phyloP scores from a whole-genome alignment of 1,284 basidiomycete species.

The Ganoderma meredithae region DNA sequence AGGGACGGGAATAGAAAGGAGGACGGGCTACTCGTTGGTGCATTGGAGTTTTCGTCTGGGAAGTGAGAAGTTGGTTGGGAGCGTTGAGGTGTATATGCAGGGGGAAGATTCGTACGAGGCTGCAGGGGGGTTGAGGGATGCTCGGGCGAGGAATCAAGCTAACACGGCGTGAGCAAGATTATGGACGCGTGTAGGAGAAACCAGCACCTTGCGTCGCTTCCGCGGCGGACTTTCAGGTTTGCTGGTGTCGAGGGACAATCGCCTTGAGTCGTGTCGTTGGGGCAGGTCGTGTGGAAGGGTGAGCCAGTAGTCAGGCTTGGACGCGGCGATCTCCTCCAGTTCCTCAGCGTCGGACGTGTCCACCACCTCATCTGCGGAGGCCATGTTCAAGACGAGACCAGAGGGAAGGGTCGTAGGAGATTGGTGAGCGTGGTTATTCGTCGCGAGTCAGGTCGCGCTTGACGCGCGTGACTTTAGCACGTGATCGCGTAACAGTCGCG shows the following conservation, averaged over 20 bases:
- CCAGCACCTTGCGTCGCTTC: conserved; percentile 29
- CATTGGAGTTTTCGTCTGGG: neutral
- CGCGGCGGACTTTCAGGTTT: conserved; percentile 11
- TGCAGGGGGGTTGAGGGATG: neutral
- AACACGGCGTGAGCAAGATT: neutral
- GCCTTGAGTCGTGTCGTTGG: conserved; percentile 6
- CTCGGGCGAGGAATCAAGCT: conserved; percentile 5
- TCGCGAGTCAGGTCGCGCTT: neutral
- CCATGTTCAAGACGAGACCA: conserved; percentile 7
- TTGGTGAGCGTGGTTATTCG: neutral
- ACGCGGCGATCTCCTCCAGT: conserved; percentile 27
- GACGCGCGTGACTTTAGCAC: neutral
- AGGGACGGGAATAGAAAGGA: conserved; percentile 12
- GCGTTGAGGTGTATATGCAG: neutral
- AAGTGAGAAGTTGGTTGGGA: neutral
- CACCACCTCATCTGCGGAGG: conserved; percentile 9
- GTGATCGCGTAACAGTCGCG: neutral
- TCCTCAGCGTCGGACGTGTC: conserved; percentile 32
- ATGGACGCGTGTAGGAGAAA: neutral
- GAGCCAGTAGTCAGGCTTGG: conserved; percentile 26
- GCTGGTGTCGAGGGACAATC: too few relatives aligned
- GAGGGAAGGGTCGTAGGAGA: neutral
- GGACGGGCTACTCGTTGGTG: conserved; percentile 6
- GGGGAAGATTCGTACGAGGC: conserved; percentile 2
- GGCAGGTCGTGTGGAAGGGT: conserved; percentile 11